These are phyloP conservation scores for Termitomyces sp. DNA, from an alignment of 768 basidiomycete species.

Conservation along the genomic window DNA sequence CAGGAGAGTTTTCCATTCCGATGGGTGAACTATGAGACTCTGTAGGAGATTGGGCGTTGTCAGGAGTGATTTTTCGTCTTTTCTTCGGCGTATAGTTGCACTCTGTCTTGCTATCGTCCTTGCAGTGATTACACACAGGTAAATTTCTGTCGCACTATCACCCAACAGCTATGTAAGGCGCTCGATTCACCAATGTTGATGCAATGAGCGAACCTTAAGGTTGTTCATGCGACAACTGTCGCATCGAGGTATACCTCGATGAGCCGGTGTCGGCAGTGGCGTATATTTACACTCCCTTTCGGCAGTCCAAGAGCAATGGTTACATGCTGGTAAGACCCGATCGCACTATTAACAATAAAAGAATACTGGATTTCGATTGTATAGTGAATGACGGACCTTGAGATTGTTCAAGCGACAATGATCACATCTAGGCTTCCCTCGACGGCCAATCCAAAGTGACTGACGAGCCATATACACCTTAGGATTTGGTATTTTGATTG, in stretches of 20 bases:
- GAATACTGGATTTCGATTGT: not conserved
- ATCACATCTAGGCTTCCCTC: constrained; percentile 73
- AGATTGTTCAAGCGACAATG: constrained; percentile 67
- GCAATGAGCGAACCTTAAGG: constrained; percentile 45
- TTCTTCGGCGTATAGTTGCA: constrained; percentile 76
- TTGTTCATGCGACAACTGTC: constrained; percentile 65
- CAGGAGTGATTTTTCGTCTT: constrained; percentile 44
- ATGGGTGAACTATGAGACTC: constrained; percentile 6
- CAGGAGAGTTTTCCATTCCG: constrained; percentile 6
- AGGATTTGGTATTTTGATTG: constrained; percentile 62
- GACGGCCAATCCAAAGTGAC: constrained; percentile 69
- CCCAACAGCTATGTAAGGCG: not conserved
- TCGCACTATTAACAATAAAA: constrained; percentile 45
- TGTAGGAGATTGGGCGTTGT: constrained; percentile 4
- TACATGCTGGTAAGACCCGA: constrained; percentile 63
- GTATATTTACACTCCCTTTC: constrained; percentile 68
- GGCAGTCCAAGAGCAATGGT: constrained; percentile 62
- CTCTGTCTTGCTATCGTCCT: constrained; percentile 41
- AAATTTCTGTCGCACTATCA: constrained; percentile 65
- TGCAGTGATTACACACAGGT: constrained; percentile 66
- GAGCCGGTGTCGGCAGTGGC: constrained; percentile 68
- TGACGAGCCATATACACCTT: constrained; percentile 63
- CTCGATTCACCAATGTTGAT: not conserved
- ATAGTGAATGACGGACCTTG: constrained; percentile 41
- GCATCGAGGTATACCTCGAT: constrained; percentile 69